Conservation (phyloP, 371 early-diverging fungal genomes). For the Mortierella polycephala region DNA sequence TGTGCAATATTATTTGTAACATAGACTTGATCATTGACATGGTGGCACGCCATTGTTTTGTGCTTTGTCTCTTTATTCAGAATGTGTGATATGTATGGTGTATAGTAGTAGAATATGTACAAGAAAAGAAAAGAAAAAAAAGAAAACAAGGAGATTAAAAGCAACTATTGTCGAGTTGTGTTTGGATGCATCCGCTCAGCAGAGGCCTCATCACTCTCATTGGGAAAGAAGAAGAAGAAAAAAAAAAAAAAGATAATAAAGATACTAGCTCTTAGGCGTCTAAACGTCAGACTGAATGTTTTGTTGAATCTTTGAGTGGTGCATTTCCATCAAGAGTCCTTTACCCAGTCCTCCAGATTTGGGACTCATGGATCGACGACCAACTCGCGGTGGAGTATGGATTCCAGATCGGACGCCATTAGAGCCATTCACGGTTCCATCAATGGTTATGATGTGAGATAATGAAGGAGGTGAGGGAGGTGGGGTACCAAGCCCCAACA, state of each 20-base stretch:
- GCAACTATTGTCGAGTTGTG: too few relatives aligned
- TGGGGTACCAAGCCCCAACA: slow-evolving; percentile 32
- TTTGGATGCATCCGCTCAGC: too few relatives aligned
- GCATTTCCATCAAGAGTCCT: slow-evolving; percentile 47
- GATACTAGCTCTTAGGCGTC: not conserved
- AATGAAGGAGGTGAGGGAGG: slow-evolving; percentile 45
- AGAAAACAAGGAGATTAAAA: too few relatives aligned
- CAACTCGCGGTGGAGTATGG: slow-evolving; percentile 21
- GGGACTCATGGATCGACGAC: slow-evolving; percentile 52
- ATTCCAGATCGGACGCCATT: slow-evolving; percentile 1
- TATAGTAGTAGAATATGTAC: too few relatives aligned
- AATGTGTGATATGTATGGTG: too few relatives aligned
- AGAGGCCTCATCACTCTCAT: too few relatives aligned
- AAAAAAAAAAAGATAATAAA: not conserved
- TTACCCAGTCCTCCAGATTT: slow-evolving; percentile 36
- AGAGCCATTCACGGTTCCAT: slow-evolving; percentile 1
- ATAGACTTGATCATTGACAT: too few relatives aligned
- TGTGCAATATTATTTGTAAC: too few relatives aligned
- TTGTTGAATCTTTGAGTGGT: slow-evolving; percentile 45
- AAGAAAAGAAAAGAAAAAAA: not conserved
- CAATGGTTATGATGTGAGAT: slow-evolving; percentile 18
- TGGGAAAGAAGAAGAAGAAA: too few relatives aligned
- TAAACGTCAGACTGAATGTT: slow-evolving; percentile 28
- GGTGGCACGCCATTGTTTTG: not conserved
- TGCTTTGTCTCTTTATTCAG: not conserved